Evolutionary conservation across 805 yeast species (phyloP).

Genomic region (Priceomyces haplophilus): DNA sequence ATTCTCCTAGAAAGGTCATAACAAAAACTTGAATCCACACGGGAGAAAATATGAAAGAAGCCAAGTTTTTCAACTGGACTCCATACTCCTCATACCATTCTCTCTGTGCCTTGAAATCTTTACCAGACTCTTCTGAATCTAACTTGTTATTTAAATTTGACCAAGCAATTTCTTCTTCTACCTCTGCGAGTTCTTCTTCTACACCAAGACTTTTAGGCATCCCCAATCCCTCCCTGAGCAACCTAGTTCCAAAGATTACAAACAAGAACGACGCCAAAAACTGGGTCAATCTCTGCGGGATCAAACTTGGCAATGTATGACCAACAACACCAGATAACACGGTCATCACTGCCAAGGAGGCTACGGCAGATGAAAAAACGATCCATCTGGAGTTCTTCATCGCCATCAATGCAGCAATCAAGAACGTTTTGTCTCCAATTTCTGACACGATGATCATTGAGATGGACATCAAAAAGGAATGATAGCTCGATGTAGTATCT

Average conservation of each 20-base stretch:
- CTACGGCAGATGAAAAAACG: conserved; percentile 86
- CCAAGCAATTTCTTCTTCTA: conserved; percentile 84
- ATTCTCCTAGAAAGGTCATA: conserved; percentile 96
- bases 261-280: conserved; percentile 79
- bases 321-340: conserved; percentile 88
- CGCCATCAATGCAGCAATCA: conserved; percentile 96
- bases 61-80: conserved; percentile 51
- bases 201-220: conserved; percentile 85
- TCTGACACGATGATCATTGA: conserved; percentile 95
- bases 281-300: conserved; percentile 78
- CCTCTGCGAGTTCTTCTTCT: conserved; percentile 94
- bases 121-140: conserved; percentile 61
- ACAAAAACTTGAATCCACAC: conserved; percentile 90
- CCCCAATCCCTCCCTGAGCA: conserved; percentile 74
- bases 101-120: conserved; percentile 13
- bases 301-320: conserved; percentile 79
- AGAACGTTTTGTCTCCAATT: conserved; percentile 94
- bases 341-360: conserved; percentile 88
- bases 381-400: conserved; percentile 83
- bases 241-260: conserved; percentile 74
- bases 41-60: conserved; percentile 72
- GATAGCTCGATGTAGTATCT: conserved; percentile 20
- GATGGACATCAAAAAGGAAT: conserved; percentile 73
- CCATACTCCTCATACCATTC: conserved; percentile 26
- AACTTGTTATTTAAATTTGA: conserved; percentile 50